Evolutionary conservation across 208 protist genomes (phyloP).

Genomic region (Trypanosoma platydactyli): DNA sequence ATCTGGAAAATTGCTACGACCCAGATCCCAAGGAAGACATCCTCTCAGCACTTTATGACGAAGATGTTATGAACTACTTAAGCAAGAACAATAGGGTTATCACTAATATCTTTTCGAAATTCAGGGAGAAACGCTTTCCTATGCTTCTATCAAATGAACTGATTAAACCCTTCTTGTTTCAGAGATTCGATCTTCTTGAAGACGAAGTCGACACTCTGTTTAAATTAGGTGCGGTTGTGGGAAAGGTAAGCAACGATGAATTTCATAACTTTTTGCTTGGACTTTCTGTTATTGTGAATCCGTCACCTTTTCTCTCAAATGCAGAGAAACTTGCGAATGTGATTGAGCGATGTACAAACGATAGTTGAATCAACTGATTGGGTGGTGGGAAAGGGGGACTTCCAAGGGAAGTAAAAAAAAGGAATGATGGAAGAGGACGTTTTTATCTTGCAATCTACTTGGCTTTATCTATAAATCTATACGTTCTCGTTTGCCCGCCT

Average conservation of each 20-base stretch:
- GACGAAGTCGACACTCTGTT: constrained; percentile 53
- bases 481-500: no score
- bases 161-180: constrained; percentile 40
- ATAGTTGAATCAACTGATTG: not conserved
- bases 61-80: constrained; percentile 46
- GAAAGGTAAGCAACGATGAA: constrained; percentile 46
- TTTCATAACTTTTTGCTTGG: constrained; percentile 60
- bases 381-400: not conserved
- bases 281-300: constrained; percentile 48
- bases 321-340: constrained; percentile 59
- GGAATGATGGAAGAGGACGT: not conserved
- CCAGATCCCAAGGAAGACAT: constrained; percentile 60
- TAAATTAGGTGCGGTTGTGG: constrained; percentile 21
- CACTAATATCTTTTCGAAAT: constrained; percentile 35
- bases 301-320: constrained; percentile 63
- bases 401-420: constrained; percentile 1
- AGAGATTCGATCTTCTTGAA: constrained; percentile 37
- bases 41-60: constrained; percentile 33
- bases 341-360: constrained; percentile 31
- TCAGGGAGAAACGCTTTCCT: constrained; percentile 47
- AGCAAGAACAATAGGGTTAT: constrained; percentile 34
- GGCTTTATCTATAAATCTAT: not conserved
- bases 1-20: constrained; percentile 65
- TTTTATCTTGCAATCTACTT: not conserved
- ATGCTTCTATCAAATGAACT: constrained; percentile 40